Base-by-base conservation (phyloP, 108 stramenopile genomes). In the Cyclotella baltica region DNA sequence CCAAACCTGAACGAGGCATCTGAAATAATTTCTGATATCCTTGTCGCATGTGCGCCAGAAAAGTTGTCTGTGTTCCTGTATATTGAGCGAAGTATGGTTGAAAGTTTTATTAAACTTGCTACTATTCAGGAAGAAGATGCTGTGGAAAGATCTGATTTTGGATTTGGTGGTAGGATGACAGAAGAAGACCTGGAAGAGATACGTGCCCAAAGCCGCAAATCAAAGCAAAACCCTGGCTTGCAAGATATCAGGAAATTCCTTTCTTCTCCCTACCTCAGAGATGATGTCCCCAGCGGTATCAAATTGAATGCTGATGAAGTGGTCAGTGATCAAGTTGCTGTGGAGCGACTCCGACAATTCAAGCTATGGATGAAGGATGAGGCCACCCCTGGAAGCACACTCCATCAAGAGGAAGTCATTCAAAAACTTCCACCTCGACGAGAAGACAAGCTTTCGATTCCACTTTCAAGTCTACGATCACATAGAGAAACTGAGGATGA, bases 181-280 rank as follows among this genome's bases (percentile, higher is more conserved):
- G 10, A 13, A 6, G 10, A 43, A 43, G 40, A 43, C 10, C 6
- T 43, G 40, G 40, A 43, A 13, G 40, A 43, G 13, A 10, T 43
- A 13, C 6, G 40, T 6, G 13, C 10, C 6, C 10, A 22, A 68
- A 47, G 23, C 46, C 30, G 18, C n/a, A 16, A 50, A 68, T 22
- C 28, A 47, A 67, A 67, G 50, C 29, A 13, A 1, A 50, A 68
- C 25, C 48, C 67, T 51, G 67, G 67, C 1, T 11, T 68, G 16
- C 20, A 51, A 0, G 27, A 30, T 29, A 51, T 68, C 22, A 51
- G 25, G 48, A 68, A 68, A 23, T 68, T 68, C 3, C 67, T 68
- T 15, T 68, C 46, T 28, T 68, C 67, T 25, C 67, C 67, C 13
- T 68, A 68, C 48, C 23, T 68, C 47, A 68, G 67, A 30, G 67